phyloP scores from a whole-genome alignment of 2,329 filamentous ascomycete genomes.

The Fusarium brachygibbosum region DNA sequence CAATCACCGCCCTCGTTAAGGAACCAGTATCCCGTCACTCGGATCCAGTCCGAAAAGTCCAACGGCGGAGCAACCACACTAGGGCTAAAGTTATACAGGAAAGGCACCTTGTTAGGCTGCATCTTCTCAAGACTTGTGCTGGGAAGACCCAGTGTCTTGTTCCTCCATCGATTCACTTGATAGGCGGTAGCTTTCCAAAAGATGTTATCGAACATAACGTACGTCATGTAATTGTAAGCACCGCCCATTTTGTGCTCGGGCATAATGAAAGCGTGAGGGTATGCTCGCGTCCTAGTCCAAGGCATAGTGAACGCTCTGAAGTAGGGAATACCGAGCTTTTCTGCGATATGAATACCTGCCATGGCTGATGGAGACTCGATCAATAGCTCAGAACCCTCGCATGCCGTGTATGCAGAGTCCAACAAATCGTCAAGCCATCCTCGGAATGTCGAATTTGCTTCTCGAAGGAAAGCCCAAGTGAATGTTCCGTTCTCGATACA shows the following conservation, averaged over 20 bases:
- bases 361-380: conserved; percentile 98
- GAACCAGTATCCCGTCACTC: conserved; percentile 98
- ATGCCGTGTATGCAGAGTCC: conserved; percentile 83
- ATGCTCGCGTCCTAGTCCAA: conserved; percentile 95
- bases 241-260: conserved; percentile 95
- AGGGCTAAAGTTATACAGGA: conserved; percentile 96
- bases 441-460: conserved; percentile 89
- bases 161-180: conserved; percentile 94
- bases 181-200: conserved; percentile 95
- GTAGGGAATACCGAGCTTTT: conserved; percentile 92
- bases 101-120: conserved; percentile 97
- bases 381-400: conserved; percentile 87
- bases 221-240: conserved; percentile 93
- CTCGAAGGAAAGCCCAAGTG: conserved; percentile 88
- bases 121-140: conserved; percentile 89
- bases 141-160: conserved; percentile 80
- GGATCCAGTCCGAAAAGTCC: conserved; percentile 98
- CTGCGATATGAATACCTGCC: conserved; percentile 97
- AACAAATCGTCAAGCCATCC: conserved; percentile 95
- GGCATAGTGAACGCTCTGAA: conserved; percentile 99
- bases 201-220: conserved; percentile 95
- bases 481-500: conserved; percentile 99
- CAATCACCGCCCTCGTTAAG: conserved; percentile 80
- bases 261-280: conserved; percentile 96
- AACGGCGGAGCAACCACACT: conserved; percentile 93